Conservation (phyloP, 345 rosid genomes). For the Conringia planisiliqua region DNA sequence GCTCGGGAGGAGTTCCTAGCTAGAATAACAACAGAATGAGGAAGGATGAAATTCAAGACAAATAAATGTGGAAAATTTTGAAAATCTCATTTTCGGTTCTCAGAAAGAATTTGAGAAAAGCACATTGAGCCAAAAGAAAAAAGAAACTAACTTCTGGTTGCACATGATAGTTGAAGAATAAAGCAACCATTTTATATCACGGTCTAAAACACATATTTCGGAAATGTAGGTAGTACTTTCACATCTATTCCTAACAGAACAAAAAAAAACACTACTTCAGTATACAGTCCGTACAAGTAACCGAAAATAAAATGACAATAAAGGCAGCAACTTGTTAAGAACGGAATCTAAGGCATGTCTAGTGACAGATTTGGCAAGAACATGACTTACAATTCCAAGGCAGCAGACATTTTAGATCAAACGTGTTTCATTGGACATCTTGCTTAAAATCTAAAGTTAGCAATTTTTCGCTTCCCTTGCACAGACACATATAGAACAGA, state of each 20-base stretch:
- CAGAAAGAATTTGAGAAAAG: not conserved
- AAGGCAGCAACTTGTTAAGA: not conserved
- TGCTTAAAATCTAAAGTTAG: not conserved
- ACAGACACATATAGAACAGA: not conserved
- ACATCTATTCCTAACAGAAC: not conserved
- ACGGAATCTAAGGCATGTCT: not conserved
- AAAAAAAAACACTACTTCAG: not conserved
- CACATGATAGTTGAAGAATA: slow-evolving; percentile 11
- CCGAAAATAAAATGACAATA: not conserved
- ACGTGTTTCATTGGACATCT: not conserved
- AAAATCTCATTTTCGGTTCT: slow-evolving; percentile 2
- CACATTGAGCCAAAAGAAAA: not conserved
- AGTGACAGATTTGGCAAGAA: not conserved
- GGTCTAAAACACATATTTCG: not conserved
- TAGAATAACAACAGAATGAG: not conserved
- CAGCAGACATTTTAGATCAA: not conserved
- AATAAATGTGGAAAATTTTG: not conserved
- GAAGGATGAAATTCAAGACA: not conserved
- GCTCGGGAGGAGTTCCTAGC: not conserved
- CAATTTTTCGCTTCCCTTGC: slow-evolving; percentile 2
- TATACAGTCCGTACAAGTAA: not conserved
- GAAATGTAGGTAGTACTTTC: not conserved
- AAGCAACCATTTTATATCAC: slow-evolving; percentile 5
- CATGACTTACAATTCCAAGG: not conserved
- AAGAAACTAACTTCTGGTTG: slow-evolving; percentile 8